Base-by-base conservation (phyloP, 495 filamentous ascomycete genomes). In the Hypoxylon lenormandii region DNA sequence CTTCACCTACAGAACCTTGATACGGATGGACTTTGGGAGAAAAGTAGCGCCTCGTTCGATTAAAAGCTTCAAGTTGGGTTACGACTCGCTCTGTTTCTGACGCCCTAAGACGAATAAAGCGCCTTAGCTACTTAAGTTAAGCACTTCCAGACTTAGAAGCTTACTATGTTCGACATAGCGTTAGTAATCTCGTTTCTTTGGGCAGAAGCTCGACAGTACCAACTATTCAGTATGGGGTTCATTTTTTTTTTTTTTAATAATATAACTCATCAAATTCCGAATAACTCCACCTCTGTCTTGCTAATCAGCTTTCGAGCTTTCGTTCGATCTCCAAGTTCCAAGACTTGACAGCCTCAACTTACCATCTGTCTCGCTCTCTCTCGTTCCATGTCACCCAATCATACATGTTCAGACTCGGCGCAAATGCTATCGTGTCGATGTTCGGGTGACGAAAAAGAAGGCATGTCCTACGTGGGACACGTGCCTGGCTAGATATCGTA, bases 401-500 rank as follows among this genome's bases (percentile, higher is more conserved):
- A 66, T 71, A 58, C 48, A 71, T 37, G 52, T 56, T 51, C 63
- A 61, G 57, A 52, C 57, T 71, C 56, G 62, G 50, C 46, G 30
- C 66, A 60, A 57, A 40, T 66, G 55, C 40, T 37, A 66, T 71
- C 49, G 51, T 58, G 57, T 71, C 30, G 38, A 63, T 52, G 56
- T 42, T 62, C 68, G 62, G 56, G 23, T 40, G 48, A 66, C 62
- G 62, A 66, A 71, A 66, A 71, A 66, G 58, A 66, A 66, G 62
- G 47, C 30, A 36, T 36, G 48, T 45, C 30, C 52, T 62, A 49
- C 22, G 68, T 71, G 59, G 62, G 52, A 71, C 62, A 63, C 66
- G 68, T 66, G 36, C 68, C 57, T 62, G 58, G 59, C 56, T 61
- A 66, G 61, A 71, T 66, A 71, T 71, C 62, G 68, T 71, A 46